phyloP scores from a whole-genome alignment of 2,329 filamentous ascomycete species.

The Venturia aucupariae region DNA sequence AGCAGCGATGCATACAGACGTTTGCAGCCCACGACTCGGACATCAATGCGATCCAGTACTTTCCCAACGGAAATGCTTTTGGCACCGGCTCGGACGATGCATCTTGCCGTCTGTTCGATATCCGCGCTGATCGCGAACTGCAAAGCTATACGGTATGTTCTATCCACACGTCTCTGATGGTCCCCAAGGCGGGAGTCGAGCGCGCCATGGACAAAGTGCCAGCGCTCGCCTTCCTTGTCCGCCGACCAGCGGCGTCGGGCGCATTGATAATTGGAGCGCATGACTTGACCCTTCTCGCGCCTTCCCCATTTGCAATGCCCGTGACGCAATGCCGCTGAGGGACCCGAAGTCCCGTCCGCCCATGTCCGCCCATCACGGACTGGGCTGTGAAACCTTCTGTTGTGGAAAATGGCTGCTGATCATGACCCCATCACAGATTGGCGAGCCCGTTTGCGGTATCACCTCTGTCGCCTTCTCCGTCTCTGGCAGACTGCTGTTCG shows the following conservation, averaged over 20 bases:
- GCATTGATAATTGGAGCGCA: background rate
- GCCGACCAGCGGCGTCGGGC: background rate
- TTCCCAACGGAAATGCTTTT: slow-evolving; percentile 97
- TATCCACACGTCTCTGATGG: too few species aligned
- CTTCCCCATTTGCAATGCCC: slow-evolving; percentile 9
- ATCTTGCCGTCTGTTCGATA: slow-evolving; percentile 94
- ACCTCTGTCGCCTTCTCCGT: slow-evolving; percentile 98
- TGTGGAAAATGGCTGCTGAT: too few species aligned
- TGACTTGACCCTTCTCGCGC: background rate
- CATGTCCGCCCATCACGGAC: background rate
- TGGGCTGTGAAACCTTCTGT: background rate
- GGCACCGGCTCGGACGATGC: slow-evolving; percentile 97
- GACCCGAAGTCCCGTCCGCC: background rate
- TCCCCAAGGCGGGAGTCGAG: too few species aligned
- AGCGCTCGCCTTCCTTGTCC: background rate
- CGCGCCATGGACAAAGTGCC: background rate
- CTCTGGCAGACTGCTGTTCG: slow-evolving; percentile 87
- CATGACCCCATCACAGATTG: slow-evolving; percentile 54
- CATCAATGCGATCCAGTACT: slow-evolving; percentile 99
- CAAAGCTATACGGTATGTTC: slow-evolving; percentile 56
- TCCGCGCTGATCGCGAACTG: slow-evolving; percentile 79
- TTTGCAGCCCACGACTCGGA: slow-evolving; percentile 98
- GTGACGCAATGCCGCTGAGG: slow-evolving; percentile 21
- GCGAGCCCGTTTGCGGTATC: slow-evolving; percentile 94
- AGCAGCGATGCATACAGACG: slow-evolving; percentile 95